Evolutionary conservation across 179 eudicot species (phyloP), one percentile per base, ranked within the genome.

Genomic region (Spergularia azorica): DNA sequence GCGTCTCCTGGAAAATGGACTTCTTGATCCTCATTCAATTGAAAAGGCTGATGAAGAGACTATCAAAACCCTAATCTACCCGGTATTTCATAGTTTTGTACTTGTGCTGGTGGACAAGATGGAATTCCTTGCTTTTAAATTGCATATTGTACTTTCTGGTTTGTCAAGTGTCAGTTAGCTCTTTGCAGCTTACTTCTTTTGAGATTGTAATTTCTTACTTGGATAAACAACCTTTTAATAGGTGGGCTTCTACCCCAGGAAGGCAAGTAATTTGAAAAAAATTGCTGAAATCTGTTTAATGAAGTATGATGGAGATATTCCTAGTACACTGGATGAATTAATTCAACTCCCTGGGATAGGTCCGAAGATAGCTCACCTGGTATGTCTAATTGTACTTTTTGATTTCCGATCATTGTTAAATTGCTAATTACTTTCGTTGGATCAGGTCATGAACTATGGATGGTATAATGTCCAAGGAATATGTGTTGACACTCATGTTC

Each of bases 331-430:
- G 63, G 93, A 86, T 50, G 97, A 86, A 74, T 82, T 95, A 82
- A 95, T 93, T 11, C 83, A 77, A 70, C 98, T 93, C 74, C 97
- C 97, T 68, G 98, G 98, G 59, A 89, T 95, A 68, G 98, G 98
- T 80, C 98, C 97, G n/a, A 95, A 95, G 86, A 95, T 95, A 88
- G 97, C 97, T 83, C 97, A 93, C 88, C 79, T 95, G 93, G 98
- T 93, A 83, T 50, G 90, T 61, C 72, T 57, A 16, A 26, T 57
- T 11, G 14, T 63, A 52, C 70, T 59, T 57, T 57, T 64, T 15
- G 3, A 63, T 17, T 50, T 13, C 4, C 13, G 73, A 51, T 3
- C 46, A 63, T 70, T 59, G 76, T 76, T 72, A 50, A 64, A 61
- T 52, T 58, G 62, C 71, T 76, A 62, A 75, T 55, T 43, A 17